A percentile compares a stretch with the other conserved stretches of the same genome.
Conservation (phyloP, 352 stramenopile species). For the Globisporangium emineosum region DNA sequence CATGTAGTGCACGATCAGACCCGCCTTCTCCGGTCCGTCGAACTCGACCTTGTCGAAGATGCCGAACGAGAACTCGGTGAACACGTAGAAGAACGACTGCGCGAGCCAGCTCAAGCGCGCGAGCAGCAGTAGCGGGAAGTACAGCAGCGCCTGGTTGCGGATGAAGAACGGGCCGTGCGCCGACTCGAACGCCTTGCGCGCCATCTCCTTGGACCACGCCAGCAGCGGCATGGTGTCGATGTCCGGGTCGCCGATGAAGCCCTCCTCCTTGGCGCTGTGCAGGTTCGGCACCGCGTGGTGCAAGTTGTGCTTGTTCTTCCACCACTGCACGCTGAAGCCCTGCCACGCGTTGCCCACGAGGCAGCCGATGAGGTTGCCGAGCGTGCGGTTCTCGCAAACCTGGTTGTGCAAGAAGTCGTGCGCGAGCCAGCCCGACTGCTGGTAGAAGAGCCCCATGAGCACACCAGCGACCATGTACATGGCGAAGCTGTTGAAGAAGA, state of each 20-base stretch:
- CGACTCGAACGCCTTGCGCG: constrained; percentile 79
- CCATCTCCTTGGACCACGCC: constrained; percentile 96
- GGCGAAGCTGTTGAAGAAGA: constrained; percentile 66
- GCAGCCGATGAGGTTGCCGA: constrained; percentile 91
- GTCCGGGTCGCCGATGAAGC: constrained; percentile 93
- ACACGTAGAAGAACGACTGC: constrained; percentile 95
- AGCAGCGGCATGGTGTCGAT: constrained; percentile 99
- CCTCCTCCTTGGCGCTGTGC: constrained; percentile 85
- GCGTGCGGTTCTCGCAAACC: constrained; percentile 94
- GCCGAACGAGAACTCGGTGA: constrained; percentile 82
- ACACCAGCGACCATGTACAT: constrained; percentile 92
- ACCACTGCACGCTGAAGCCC: constrained; percentile 96
- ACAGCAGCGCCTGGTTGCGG: constrained; percentile 92
- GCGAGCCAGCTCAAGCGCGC: constrained; percentile 96
- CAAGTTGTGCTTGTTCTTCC: constrained; percentile 99
- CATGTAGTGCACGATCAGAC: constrained; percentile 86
- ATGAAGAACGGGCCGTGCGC: constrained; percentile 89
- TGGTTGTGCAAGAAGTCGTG: constrained; percentile 98
- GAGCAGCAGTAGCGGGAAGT: constrained; percentile 97
- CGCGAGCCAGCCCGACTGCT: constrained; percentile 97
- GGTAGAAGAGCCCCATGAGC: constrained; percentile 97
- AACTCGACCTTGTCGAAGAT: constrained; percentile 87
- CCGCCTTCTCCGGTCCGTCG: constrained; percentile 71
- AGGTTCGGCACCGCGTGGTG: constrained; percentile 98
- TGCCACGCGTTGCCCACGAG: constrained; percentile 97